A percentile compares a stretch with the other conserved stretches of the same genome.
Evolutionary conservation across 2,329 filamentous ascomycete genomes (phyloP).

Genomic region (Sarocladium brachiariae): DNA sequence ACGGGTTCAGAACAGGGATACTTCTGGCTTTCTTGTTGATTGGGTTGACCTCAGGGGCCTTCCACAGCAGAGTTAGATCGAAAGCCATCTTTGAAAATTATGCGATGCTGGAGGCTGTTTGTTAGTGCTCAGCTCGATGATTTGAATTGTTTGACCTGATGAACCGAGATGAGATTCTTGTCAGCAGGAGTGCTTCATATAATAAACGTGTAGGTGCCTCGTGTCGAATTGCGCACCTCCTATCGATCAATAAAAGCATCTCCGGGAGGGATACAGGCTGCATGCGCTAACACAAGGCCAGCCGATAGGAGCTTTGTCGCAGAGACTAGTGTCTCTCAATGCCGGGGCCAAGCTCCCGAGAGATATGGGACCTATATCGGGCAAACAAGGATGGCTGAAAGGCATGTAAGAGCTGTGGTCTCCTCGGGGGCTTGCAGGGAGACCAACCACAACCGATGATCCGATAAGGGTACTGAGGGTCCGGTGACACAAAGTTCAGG

Average conservation of each 20-base stretch:
- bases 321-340: not conserved
- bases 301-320: not conserved
- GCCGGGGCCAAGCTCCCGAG: constrained; percentile 4
- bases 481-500: constrained; percentile 1
- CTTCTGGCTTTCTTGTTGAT: constrained; percentile 77
- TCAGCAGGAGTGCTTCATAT: constrained; percentile 1
- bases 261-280: not conserved
- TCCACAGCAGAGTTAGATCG: constrained; percentile 20
- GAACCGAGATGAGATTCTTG: not conserved
- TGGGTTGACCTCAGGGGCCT: constrained; percentile 67
- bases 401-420: too few species aligned
- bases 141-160: not conserved
- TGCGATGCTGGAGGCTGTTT: not conserved
- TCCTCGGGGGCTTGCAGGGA: not conserved
- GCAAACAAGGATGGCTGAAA: not conserved
- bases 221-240: not conserved
- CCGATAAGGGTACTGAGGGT: not conserved
- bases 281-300: not conserved
- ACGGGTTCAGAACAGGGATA: constrained; percentile 69
- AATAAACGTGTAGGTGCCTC: not conserved
- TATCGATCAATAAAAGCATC: constrained; percentile 7
- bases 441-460: not conserved
- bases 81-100: not conserved
- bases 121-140: not conserved
- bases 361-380: not conserved